phyloP scores from a whole-genome alignment of 306 rosid species.

The Comarum palustre region DNA sequence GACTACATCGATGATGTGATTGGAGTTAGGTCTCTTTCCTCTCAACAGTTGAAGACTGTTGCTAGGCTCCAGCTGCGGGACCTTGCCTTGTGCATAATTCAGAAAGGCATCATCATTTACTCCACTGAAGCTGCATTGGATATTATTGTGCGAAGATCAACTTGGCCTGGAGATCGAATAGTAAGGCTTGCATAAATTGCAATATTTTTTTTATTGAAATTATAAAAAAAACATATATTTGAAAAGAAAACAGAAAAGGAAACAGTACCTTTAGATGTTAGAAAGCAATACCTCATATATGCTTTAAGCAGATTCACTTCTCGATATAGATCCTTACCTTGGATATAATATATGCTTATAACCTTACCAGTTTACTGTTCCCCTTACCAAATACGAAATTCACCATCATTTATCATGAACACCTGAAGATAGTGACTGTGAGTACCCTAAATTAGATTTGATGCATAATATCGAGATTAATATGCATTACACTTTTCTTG shows the following conservation, averaged over 20 bases:
- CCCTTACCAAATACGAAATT: neutral
- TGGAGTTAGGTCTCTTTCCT: constrained; percentile 21
- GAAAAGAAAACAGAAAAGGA: neutral
- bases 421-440: neutral
- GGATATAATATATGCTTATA: neutral
- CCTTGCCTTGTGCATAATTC: constrained; percentile 17
- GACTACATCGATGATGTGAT: constrained; percentile 26
- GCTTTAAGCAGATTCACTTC: neutral
- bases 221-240: neutral
- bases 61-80: constrained; percentile 27
- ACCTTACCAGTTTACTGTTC: neutral
- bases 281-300: neutral
- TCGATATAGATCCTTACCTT: neutral
- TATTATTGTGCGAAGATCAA: constrained; percentile 15
- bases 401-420: neutral
- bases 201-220: constrained; percentile 10
- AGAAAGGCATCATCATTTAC: constrained; percentile 22
- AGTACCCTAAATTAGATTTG: neutral
- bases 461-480: neutral
- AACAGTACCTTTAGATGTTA: neutral
- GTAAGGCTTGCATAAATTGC: constrained; percentile 1
- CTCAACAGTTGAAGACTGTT: constrained; percentile 21
- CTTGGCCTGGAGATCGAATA: constrained; percentile 22
- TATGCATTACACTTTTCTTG: neutral
- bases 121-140: constrained; percentile 24